Evolutionary conservation across 192 early-diverging fungal species (phyloP), one percentile per base, ranked within the genome.

Genomic region (Coemansia sp.): DNA sequence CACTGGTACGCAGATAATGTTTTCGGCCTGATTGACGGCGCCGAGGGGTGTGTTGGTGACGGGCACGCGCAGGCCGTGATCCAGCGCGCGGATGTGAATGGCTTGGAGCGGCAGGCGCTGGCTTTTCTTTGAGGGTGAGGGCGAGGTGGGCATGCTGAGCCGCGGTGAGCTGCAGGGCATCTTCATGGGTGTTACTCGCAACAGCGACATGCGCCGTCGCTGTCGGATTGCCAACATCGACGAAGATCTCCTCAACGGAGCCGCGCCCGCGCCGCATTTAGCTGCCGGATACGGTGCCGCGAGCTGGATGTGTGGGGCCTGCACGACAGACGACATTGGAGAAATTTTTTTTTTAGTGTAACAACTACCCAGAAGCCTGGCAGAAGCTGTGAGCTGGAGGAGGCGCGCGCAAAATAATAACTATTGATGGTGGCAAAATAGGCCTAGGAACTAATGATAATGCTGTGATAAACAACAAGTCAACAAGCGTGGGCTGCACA

Each of bases 51-150:
- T 79, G 62, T 68, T 73, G 63, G 48, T 55, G 19, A 79, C 54
- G 26, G 76, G 76, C 14, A 79, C 70, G 24, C 76, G 70, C 76
- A 72, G 56, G 7, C 76, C 76, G 38, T 73, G 71, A 47, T 73
- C 76, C 0, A 79, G 71, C 16, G 76, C 76, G 48, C 67, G 67
- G 56, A 73, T 64, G 44, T 79, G 70, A 55, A 79, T 73, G 49
- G 67, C 25, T 25, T 79, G 76, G 7, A 79, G 76, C 3, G 76
- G 56, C 26, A 58, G 41, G 30, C 76, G 71, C 8, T 52, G 44
- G 63, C 60, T 65, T 56, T 73, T 73, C 31, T 71, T 69, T 50
- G 41, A 48, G 9, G 60, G 24, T 9, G 56, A 3, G 21, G 62
- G 50, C 26, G n/a, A 27, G 38, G 23, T 56, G 4, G 60, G 47